Base-by-base conservation (phyloP, 768 basidiomycete genomes). In the Lentinula edodes region DNA sequence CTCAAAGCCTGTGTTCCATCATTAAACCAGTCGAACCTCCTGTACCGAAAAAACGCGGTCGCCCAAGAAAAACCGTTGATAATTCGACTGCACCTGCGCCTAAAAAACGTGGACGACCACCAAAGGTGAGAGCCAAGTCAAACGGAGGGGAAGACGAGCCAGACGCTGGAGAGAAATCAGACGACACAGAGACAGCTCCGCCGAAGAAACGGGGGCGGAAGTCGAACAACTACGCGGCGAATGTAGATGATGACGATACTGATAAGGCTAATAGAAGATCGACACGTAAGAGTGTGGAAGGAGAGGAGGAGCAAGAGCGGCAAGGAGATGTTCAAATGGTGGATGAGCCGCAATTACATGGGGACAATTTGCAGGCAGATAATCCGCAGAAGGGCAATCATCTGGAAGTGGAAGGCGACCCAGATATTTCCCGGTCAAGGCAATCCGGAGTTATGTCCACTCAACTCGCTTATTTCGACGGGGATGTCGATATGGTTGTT, bases 31-130 rank as follows among this genome's bases (percentile, higher is more conserved):
- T 54, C 9, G 50, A 64, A 45, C 13, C 56, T 50, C 60, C 61
- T 6, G 12, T 54, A 13, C 72, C 71, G 6, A 74, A 69, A 66
- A 76, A 76, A 65, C 75, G 76, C 38, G 73, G 73, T n/a, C 73
- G 73, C 23, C 70, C 67, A 7, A 42, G 41, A 43, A 56, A 56
- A 39, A 2, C 32, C 15, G 35, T 36, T 15, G 51, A 56, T 41
- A 5, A n/a, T 36, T n/a, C 36, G 12, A 16, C 36, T 18, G 38
- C 1, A 10, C 53, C 48, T 55, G 18, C 12, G 10, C 72, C 71
- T 9, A 74, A 69, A 66, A 76, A 76, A 64, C 75, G 76, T 36
- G 73, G 73, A 15, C 73, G 73, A 28, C 70, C 66, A 8, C 63
- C 68, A 15, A 78, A 78, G 62, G 62, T 62, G 16, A 64, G 62